Percentiles rank a stretch among this genome's conserved stretches.
These are phyloP conservation scores for Cornus florida DNA, from an alignment of 148 eudicot species.

Conservation along the genomic window DNA sequence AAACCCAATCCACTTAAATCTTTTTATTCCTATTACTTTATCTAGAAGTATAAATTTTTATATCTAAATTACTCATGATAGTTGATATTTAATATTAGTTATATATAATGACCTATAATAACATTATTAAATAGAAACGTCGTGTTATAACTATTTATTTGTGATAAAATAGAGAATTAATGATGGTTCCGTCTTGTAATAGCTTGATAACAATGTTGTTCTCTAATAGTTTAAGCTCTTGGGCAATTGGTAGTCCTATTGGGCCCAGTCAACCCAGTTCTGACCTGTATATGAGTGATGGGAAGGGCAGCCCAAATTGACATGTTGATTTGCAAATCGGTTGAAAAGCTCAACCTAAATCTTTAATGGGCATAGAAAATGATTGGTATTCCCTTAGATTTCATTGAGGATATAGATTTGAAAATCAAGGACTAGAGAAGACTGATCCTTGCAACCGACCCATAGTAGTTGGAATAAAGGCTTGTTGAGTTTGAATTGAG, in stretches of 20 bases:
- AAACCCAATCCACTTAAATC: no score
- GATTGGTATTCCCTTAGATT: not conserved
- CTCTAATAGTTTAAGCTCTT: no score
- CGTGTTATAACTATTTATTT: no score
- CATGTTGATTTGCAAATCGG: not conserved
- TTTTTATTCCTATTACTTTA: no score
- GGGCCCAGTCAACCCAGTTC: not conserved
- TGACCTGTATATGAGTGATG: not conserved
- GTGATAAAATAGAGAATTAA: no score
- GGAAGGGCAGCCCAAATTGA: not conserved
- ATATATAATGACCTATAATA: not conserved
- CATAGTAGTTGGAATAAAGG: not conserved
- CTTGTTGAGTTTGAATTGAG: not conserved
- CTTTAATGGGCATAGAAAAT: not conserved
- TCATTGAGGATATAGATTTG: not conserved
- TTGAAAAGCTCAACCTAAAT: not conserved
- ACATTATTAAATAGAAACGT: not conserved
- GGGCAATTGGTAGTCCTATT: not conserved
- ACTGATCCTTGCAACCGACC: not conserved
- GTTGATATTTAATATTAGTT: not conserved
- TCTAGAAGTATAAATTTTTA: no score
- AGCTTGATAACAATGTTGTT: no score
- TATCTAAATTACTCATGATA: no score
- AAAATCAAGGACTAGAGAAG: not conserved
- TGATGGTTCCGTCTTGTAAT: no score